These are phyloP conservation scores for Sparassis latifolia DNA, from an alignment of 1,284 basidiomycete species.

Conservation along the genomic window DNA sequence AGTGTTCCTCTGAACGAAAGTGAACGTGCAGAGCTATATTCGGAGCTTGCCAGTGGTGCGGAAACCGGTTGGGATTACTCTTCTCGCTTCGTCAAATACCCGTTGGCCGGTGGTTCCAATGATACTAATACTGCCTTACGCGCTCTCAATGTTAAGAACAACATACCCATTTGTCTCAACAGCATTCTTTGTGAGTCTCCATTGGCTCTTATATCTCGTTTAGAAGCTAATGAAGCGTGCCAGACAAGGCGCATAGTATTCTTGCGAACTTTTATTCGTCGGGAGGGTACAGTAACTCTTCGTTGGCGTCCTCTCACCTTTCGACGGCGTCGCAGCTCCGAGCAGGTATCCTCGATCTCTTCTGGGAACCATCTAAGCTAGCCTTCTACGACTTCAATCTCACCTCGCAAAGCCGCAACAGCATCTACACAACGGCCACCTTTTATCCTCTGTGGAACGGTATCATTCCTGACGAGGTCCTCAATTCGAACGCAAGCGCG, in stretches of 20 bases:
- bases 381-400: slow-evolving; percentile 88
- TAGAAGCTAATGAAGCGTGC: neutral
- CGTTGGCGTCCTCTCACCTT: slow-evolving; percentile 48
- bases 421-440: slow-evolving; percentile 62
- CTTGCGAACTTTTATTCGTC: slow-evolving; percentile 62
- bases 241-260: slow-evolving; percentile 59
- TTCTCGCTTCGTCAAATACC: slow-evolving; percentile 43
- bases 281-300: slow-evolving; percentile 28
- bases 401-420: slow-evolving; percentile 55
- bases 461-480: slow-evolving; percentile 72
- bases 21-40: slow-evolving; percentile 65
- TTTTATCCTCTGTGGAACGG: slow-evolving; percentile 88
- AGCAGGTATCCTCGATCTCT: slow-evolving; percentile 75
- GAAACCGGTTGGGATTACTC: slow-evolving; percentile 66
- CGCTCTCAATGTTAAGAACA: slow-evolving; percentile 64
- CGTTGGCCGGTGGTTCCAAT: slow-evolving; percentile 31
- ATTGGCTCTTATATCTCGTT: neutral
- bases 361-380: slow-evolving; percentile 78
- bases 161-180: slow-evolving; percentile 77
- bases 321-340: slow-evolving; percentile 52
- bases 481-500: slow-evolving; percentile 51
- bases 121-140: slow-evolving; percentile 51
- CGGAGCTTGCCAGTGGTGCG: slow-evolving; percentile 85
- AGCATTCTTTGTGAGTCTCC: slow-evolving; percentile 69
- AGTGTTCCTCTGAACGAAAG: slow-evolving; percentile 52